Conservation (phyloP, 108 stramenopile species). For the Skeletonema menzelii region DNA sequence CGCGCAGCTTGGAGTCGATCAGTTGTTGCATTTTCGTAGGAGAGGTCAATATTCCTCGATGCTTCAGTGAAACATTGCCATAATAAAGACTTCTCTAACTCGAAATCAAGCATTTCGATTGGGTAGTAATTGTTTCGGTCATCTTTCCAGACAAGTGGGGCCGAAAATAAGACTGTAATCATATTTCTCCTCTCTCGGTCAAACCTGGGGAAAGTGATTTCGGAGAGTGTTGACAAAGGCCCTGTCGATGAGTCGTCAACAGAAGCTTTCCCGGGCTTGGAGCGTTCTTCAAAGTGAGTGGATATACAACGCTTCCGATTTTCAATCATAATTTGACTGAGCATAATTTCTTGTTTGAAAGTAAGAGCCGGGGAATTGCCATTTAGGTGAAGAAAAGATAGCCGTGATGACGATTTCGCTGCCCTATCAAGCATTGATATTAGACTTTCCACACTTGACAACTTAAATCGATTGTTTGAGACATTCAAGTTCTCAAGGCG, state of each 20-base stretch:
- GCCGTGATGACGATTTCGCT: background rate
- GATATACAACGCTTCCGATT: background rate
- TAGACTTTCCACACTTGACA: background rate
- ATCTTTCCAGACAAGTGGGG: constrained; percentile 77
- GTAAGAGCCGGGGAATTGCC: background rate
- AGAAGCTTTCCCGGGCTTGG: background rate
- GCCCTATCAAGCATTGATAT: background rate
- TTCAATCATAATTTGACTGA: background rate
- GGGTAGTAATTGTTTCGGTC: constrained; percentile 53
- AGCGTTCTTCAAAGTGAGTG: background rate
- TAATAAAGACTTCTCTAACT: constrained; percentile 73
- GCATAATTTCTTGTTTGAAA: background rate
- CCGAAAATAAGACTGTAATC: constrained; percentile 81
- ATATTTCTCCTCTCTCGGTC: constrained; percentile 41
- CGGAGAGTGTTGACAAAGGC: background rate
- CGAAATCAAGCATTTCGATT: constrained; percentile 77
- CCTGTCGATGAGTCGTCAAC: background rate
- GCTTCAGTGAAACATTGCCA: constrained; percentile 85
- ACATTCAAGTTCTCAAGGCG: background rate
- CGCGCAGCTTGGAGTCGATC: constrained; percentile 64
- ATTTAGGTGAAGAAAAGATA: background rate
- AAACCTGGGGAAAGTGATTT: constrained; percentile 4
- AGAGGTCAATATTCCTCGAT: constrained; percentile 69
- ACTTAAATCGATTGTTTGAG: background rate
- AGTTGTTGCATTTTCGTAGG: constrained; percentile 79